Base-by-base conservation (phyloP, 2,329 filamentous ascomycete species). In the Immersiporthe knoxdaviesiana region DNA sequence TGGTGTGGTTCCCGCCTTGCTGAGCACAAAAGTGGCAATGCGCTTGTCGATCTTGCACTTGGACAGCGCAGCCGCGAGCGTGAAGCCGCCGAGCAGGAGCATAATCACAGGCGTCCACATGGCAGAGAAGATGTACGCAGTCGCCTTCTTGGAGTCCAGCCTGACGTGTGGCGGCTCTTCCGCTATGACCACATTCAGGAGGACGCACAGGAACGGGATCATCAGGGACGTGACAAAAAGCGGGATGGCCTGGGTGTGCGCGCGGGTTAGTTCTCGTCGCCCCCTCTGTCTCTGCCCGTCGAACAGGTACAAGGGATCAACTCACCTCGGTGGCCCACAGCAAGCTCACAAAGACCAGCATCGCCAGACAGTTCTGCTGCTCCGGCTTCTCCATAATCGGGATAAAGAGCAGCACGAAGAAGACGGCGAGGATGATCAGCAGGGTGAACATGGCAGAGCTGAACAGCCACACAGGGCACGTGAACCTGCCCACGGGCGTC, bases 31-130 rank as follows among this genome's bases (percentile, higher is more conserved):
- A 1, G 95, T 97, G 1, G 96, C 96, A 82, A 99, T 94, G 77
- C 96, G 91, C 81, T 98, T 97, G 71, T 97, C 96, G 76, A 99
- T 98, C 74, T 94, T 96, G 80, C 97, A 97, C 79, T 99, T 99
- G 63, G 94, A 97, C 67, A 99, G 82, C 0, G 96, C 97, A 0
- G 96, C 96, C 12, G 96, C 96, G 66, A 99, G 91, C 2, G 96
- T 97, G 77, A 99, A 99, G 41, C 96, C 96, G 74, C 96, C 96
- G 0, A 99, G 89, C 30, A 99, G 85, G 21, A 99, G 88, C 96
- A 99, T 98, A 74, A 99, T 99, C 67, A 99, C 96, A 0, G 96
- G 95, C 3, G 95, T 97, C 96, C 96, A 99, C 96, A 99, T 99
- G 35, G 96, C 91, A 5, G 93, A 86, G 75, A 99, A 98, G 69